phyloP scores from a whole-genome alignment of 177 flowering plant genomes.

The Vitis hybrid region DNA sequence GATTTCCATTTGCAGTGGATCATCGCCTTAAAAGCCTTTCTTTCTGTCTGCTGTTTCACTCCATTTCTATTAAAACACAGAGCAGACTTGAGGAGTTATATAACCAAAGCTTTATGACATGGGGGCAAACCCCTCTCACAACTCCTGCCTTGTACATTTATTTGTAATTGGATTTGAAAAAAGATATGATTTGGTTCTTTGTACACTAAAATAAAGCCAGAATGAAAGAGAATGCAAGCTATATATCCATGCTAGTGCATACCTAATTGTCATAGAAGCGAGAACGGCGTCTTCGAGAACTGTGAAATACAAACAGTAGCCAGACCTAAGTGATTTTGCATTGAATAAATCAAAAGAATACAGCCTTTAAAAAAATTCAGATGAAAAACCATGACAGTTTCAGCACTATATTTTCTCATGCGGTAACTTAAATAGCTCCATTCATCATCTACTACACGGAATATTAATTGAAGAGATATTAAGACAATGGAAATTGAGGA shows the following conservation, averaged over 20 bases:
- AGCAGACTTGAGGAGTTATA: background rate
- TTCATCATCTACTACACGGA: too few species aligned
- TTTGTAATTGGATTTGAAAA: background rate
- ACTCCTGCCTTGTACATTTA: background rate
- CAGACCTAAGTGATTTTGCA: background rate
- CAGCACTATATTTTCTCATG: too few species aligned
- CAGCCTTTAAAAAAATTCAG: background rate
- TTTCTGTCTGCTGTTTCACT: background rate
- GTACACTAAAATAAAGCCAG: background rate
- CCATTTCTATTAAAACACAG: background rate
- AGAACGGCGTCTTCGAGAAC: constrained; percentile 70
- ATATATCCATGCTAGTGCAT: constrained; percentile 15
- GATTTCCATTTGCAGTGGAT: background rate
- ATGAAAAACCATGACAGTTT: too few species aligned
- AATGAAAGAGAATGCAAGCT: background rate
- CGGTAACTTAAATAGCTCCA: too few species aligned
- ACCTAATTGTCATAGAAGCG: constrained; percentile 72
- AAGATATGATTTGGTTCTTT: background rate
- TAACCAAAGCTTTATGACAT: background rate
- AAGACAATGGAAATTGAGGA: too few species aligned
- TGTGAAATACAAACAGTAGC: constrained; percentile 26
- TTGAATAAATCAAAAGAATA: background rate
- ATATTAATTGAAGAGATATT: too few species aligned
- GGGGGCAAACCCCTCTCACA: background rate
- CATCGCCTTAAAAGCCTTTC: background rate